phyloP scores from a whole-genome alignment of 1,284 basidiomycete species.

The Fomitopsis schrenkii region DNA sequence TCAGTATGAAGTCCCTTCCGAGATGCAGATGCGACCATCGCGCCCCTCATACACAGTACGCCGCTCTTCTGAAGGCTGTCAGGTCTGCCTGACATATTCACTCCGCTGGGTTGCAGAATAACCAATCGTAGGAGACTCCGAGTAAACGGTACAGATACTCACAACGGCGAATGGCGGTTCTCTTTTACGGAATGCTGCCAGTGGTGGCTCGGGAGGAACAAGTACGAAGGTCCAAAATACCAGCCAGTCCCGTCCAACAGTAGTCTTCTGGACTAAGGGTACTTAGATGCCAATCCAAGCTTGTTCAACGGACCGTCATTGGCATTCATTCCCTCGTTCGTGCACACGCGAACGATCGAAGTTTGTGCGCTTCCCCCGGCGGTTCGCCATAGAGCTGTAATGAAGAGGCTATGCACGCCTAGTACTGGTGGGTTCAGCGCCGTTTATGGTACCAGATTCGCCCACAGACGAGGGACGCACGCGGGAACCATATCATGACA shows the following conservation, averaged over 20 bases:
- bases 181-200: not conserved
- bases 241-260: not conserved
- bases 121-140: not conserved
- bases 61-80: not conserved
- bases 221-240: too few relatives aligned
- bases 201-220: too few relatives aligned
- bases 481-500: slow-evolving; percentile 5
- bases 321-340: not conserved
- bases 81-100: not conserved
- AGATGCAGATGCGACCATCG: not conserved
- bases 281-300: not conserved
- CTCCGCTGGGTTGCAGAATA: not conserved
- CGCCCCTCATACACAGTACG: not conserved
- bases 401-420: not conserved
- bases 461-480: not conserved
- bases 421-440: not conserved
- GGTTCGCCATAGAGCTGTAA: not conserved
- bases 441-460: not conserved
- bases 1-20: not conserved
- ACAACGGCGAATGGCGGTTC: not conserved
- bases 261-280: not conserved
- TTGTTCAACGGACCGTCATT: not conserved
- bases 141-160: not conserved
- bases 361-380: not conserved
- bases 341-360: not conserved